phyloP scores from a whole-genome alignment of 208 protist species.

The Trypanosoma lewisi region DNA sequence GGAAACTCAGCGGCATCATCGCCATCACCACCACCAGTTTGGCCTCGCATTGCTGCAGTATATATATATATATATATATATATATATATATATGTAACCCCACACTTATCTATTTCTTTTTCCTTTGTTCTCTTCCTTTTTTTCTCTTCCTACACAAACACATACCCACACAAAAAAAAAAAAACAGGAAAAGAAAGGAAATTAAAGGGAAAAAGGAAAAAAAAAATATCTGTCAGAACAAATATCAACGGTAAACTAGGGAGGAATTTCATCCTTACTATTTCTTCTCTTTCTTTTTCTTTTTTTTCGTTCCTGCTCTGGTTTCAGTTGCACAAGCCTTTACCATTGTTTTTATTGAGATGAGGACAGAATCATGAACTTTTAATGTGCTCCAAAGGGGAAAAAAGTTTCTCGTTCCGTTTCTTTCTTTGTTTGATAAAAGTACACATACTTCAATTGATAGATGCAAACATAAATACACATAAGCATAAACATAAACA shows the following conservation, averaged over 20 bases:
- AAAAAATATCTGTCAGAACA: no score
- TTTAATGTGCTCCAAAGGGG: no score
- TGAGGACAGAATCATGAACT: no score
- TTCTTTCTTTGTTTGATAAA: no score
- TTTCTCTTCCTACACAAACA: background rate
- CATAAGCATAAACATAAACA: constrained; percentile 6
- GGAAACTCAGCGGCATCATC: constrained; percentile 30
- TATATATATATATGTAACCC: constrained; percentile 11
- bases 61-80: constrained; percentile 4
- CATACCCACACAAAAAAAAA: constrained; percentile 3
- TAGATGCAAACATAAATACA: constrained; percentile 2
- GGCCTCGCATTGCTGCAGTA: constrained; percentile 20
- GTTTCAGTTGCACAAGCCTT: background rate
- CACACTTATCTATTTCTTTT: background rate
- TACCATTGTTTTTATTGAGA: constrained; percentile 1
- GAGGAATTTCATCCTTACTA: background rate
- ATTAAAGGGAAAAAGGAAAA: no score
- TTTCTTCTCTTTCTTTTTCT: constrained; percentile 7
- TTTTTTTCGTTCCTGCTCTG: background rate
- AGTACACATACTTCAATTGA: no score
- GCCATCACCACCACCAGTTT: constrained; percentile 7
- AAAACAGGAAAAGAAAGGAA: no score
- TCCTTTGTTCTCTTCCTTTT: background rate
- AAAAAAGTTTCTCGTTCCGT: no score
- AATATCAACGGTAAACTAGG: background rate